Percentiles rank a stretch among this genome's conserved stretches.
Conservation (phyloP, 257 asterid species). For the Buddleja alternifolia region DNA sequence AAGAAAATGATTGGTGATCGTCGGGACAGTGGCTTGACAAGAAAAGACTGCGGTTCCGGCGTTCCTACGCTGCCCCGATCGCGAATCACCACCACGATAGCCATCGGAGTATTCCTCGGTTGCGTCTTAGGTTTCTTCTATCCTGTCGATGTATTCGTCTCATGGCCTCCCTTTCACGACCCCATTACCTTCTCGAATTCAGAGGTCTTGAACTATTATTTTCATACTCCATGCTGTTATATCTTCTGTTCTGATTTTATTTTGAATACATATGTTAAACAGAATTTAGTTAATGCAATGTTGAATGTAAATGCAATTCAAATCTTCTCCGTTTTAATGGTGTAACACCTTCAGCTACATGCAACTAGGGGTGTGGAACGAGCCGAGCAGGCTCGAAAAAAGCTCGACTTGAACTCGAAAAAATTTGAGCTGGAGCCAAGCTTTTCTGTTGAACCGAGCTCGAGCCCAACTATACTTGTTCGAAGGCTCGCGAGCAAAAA, state of each 20-base stretch:
- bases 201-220: conserved; percentile 37
- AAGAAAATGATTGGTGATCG: conserved; percentile 36
- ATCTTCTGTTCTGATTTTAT: background rate
- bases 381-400: no score
- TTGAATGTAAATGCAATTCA: no score
- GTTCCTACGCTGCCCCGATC: conserved; percentile 37
- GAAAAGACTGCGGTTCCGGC: conserved; percentile 34
- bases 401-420: no score
- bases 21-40: conserved; percentile 47
- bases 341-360: no score
- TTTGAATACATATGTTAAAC: no score
- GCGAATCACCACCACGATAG: conserved; percentile 47
- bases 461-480: no score
- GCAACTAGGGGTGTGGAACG: no score
- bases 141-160: conserved; percentile 46
- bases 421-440: no score
- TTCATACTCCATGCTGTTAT: background rate
- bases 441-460: no score
- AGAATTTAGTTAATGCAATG: no score
- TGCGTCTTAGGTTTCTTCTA: conserved; percentile 49
- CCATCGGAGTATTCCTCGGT: conserved; percentile 48
- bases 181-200: conserved; percentile 29
- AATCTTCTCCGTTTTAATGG: no score
- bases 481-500: no score
- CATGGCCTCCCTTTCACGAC: conserved; percentile 32